A percentile compares a stretch with the other conserved stretches of the same genome.
Conservation (phyloP, 345 rosid genomes). For the Corchorus capsularis region DNA sequence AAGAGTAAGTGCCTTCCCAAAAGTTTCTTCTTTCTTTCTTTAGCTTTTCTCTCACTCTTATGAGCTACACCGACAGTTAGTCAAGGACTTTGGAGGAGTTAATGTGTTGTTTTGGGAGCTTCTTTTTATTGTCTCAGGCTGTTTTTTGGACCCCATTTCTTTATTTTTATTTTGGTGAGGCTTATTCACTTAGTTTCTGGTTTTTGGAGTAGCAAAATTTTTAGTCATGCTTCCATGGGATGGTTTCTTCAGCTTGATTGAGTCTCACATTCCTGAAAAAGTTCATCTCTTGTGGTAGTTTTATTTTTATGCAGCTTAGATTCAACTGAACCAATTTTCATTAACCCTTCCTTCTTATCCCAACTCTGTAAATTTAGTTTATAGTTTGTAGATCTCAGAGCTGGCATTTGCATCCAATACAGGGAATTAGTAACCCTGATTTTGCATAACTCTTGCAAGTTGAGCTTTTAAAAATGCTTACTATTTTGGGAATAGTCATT, state of each 20-base stretch:
- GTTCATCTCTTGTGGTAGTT: not conserved
- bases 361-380: slow-evolving; percentile 13
- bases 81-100: slow-evolving; percentile 4
- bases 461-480: not conserved
- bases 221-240: not conserved
- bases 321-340: slow-evolving; percentile 14
- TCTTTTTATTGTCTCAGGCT: not conserved
- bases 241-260: slow-evolving; percentile 19
- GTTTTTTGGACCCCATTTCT: not conserved
- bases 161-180: not conserved
- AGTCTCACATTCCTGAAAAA: not conserved
- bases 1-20: slow-evolving; percentile 46
- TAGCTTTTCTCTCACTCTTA: not conserved
- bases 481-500: not conserved
- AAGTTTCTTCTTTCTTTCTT: not conserved
- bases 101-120: not conserved
- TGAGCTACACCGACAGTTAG: not conserved
- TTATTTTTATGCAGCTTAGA: not conserved
- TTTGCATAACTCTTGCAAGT: slow-evolving; percentile 16
- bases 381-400: slow-evolving; percentile 27
- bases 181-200: not conserved
- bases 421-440: slow-evolving; percentile 19
- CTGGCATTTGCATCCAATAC: slow-evolving; percentile 23
- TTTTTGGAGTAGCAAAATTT: not conserved
- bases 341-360: not conserved